A percentile compares a stretch with the other conserved stretches of the same genome.
phyloP scores from a whole-genome alignment of 495 filamentous ascomycete species.

The Xylaria nigripes region DNA sequence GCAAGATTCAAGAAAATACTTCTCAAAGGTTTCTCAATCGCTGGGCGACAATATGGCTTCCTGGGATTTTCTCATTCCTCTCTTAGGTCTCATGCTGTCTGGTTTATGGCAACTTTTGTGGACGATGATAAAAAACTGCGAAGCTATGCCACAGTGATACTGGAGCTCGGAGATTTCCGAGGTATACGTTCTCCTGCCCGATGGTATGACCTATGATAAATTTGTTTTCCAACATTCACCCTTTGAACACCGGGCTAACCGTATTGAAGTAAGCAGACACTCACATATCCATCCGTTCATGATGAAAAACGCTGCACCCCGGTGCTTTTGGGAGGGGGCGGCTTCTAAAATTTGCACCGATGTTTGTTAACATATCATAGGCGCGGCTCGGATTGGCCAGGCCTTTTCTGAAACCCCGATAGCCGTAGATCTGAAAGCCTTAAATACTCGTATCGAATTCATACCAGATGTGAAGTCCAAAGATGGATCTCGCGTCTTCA shows the following conservation, averaged over 20 bases:
- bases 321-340: neutral
- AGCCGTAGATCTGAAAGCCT: slow-evolving; percentile 32
- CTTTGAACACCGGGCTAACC: neutral
- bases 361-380: neutral
- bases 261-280: slow-evolving; percentile 2
- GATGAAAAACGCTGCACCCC: neutral
- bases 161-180: slow-evolving; percentile 55
- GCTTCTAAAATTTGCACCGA: too few relatives aligned
- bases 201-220: slow-evolving; percentile 22
- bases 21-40: slow-evolving; percentile 49
- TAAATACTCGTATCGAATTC: slow-evolving; percentile 23
- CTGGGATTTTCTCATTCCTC: slow-evolving; percentile 79
- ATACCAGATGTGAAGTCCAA: slow-evolving; percentile 36
- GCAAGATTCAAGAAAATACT: slow-evolving; percentile 53
- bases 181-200: slow-evolving; percentile 58
- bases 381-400: slow-evolving; percentile 76
- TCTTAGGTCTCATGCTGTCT: slow-evolving; percentile 52
- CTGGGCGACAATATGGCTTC: slow-evolving; percentile 56
- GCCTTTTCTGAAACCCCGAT: slow-evolving; percentile 71
- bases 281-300: neutral
- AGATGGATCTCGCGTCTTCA: slow-evolving; percentile 50
- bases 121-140: slow-evolving; percentile 33
- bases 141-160: slow-evolving; percentile 46
- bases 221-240: too few relatives aligned
- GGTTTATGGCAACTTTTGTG: slow-evolving; percentile 66